phyloP scores from a whole-genome alignment of 202 grass and related monocot species.

The Zizania palustris region DNA sequence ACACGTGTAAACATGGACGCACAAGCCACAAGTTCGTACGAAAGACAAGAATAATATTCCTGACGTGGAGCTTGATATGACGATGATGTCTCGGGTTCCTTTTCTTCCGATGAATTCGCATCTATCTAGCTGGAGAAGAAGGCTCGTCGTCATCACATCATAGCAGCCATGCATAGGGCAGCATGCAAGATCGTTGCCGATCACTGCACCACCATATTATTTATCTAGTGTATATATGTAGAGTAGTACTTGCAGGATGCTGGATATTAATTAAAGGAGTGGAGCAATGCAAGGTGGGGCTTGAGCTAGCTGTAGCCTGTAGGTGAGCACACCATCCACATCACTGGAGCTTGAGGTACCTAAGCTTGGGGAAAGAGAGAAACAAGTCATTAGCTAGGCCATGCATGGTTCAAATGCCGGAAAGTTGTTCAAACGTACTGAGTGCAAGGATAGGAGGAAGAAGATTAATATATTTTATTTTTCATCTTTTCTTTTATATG shows the following conservation, averaged over 20 bases:
- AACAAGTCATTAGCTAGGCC: background rate
- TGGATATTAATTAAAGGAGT: background rate
- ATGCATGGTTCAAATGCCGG: background rate
- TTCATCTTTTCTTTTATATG: too few species aligned
- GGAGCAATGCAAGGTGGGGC: background rate
- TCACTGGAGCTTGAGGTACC: slow-evolving; percentile 37
- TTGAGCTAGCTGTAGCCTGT: background rate
- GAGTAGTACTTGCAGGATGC: slow-evolving; percentile 17
- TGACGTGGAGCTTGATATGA: slow-evolving; percentile 8
- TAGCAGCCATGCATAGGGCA: background rate
- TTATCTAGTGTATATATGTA: slow-evolving; percentile 28
- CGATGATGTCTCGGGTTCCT: slow-evolving; percentile 31
- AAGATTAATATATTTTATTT: too few species aligned
- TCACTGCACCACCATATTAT: slow-evolving; percentile 19
- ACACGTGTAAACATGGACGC: slow-evolving; percentile 37
- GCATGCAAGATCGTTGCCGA: background rate
- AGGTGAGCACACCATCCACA: slow-evolving; percentile 15
- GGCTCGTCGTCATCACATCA: background rate
- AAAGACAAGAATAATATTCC: slow-evolving; percentile 17
- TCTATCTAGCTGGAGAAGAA: background rate
- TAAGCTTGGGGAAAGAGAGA: slow-evolving; percentile 9
- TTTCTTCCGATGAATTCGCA: background rate
- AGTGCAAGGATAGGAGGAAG: too few species aligned
- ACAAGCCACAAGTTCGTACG: slow-evolving; percentile 37
- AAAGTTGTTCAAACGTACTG: background rate